These are phyloP conservation scores for Penicillium sumatraense DNA, from an alignment of 2,329 filamentous ascomycete genomes.

Conservation along the genomic window DNA sequence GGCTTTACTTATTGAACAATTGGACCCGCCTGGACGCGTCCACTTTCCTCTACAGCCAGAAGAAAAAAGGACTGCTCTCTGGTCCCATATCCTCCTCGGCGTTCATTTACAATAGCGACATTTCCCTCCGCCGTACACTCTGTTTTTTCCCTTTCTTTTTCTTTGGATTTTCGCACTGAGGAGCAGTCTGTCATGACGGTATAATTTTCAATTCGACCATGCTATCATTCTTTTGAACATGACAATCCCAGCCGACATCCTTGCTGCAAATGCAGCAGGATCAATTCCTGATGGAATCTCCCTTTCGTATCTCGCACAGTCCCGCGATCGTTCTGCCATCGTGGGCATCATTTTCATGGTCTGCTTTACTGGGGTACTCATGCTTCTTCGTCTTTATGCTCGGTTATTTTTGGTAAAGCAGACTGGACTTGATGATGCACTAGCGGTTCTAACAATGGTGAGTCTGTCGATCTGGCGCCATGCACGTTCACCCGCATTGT, in stretches of 20 bases:
- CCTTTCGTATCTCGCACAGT: constrained; percentile 33
- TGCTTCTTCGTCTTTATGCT: constrained; percentile 52
- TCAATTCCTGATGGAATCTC: constrained; percentile 31
- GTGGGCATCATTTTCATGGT: constrained; percentile 35
- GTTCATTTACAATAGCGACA: constrained; percentile 8
- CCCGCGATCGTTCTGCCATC: constrained; percentile 32
- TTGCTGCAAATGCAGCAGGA: constrained; percentile 31
- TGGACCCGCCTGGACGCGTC: constrained; percentile 14
- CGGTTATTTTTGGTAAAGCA: constrained; percentile 50
- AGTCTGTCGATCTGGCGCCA: constrained; percentile 14
- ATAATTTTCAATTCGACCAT: background rate
- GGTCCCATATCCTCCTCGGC: background rate
- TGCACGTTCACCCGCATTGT: constrained; percentile 8
- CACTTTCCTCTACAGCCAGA: constrained; percentile 9
- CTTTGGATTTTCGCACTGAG: background rate
- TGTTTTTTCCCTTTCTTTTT: background rate
- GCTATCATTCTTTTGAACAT: constrained; percentile 22
- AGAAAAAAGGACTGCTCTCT: background rate
- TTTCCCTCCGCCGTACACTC: background rate
- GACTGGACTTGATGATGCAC: constrained; percentile 53
- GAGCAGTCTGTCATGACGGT: background rate
- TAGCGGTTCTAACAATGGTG: constrained; percentile 55
- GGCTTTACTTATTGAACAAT: constrained; percentile 3
- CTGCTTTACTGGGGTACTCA: constrained; percentile 35
- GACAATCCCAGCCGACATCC: constrained; percentile 33